These are phyloP conservation scores for Phaeosphaeriaceae sp. DNA, from an alignment of 2,329 filamentous ascomycete genomes.

Conservation along the genomic window DNA sequence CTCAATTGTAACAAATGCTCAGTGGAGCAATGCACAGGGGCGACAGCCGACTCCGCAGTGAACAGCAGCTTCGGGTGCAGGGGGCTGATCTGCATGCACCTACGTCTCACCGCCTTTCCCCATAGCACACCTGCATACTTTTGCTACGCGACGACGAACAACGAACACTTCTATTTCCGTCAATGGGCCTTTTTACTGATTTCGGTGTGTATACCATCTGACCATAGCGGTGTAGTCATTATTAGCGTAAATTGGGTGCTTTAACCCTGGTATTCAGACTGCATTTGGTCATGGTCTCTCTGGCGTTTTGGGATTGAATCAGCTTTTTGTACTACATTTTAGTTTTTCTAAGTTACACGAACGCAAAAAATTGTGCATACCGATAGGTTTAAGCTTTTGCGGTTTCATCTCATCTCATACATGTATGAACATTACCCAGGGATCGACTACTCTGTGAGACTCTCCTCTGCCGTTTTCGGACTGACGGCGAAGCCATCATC, in stretches of 20 bases:
- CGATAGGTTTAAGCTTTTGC: too few relatives aligned
- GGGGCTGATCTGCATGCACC: constrained; percentile 18
- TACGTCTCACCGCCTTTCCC: constrained; percentile 16
- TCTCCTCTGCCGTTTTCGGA: constrained; percentile 41
- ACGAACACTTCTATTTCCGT: constrained; percentile 5
- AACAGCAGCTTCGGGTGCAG: background rate
- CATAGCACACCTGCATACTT: background rate
- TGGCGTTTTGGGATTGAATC: background rate
- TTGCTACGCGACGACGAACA: background rate
- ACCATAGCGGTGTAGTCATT: constrained; percentile 2
- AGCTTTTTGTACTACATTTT: background rate
- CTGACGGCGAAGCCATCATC: constrained; percentile 37
- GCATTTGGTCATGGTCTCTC: background rate
- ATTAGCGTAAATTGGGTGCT: constrained; percentile 6
- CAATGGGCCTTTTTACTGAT: background rate
- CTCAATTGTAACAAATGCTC: too few relatives aligned
- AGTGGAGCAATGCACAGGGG: background rate
- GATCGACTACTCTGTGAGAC: constrained; percentile 42
- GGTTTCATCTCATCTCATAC: too few relatives aligned
- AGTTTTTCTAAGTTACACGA: too few relatives aligned
- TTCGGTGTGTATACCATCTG: constrained; percentile 3
- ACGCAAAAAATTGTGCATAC: background rate
- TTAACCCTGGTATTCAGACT: background rate
- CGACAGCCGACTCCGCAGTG: background rate
- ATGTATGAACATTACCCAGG: too few relatives aligned